These are phyloP conservation scores for Clarireedia hainanense DNA, from an alignment of 2,329 filamentous ascomycete genomes.

Conservation along the genomic window DNA sequence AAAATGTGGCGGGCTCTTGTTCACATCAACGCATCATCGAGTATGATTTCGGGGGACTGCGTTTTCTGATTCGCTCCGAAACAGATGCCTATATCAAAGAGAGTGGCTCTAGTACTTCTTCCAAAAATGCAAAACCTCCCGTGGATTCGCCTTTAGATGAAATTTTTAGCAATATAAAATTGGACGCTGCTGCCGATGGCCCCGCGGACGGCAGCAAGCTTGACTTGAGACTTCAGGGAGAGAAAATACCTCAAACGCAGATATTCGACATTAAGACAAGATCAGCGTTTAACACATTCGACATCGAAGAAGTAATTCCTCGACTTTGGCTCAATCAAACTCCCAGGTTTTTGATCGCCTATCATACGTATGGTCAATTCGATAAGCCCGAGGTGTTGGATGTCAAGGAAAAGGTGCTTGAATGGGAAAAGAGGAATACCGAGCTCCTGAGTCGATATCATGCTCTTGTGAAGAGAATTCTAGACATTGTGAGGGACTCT, in stretches of 20 bases:
- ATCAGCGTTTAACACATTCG: constrained; percentile 17
- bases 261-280: constrained; percentile 38
- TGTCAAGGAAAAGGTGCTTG: constrained; percentile 9
- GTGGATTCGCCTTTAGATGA: constrained; percentile 15
- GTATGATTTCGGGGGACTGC: constrained; percentile 48
- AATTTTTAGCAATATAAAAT: constrained; percentile 1
- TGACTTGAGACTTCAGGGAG: constrained; percentile 27
- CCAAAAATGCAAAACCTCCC: neutral
- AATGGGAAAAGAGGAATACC: constrained; percentile 17
- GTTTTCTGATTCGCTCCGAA: constrained; percentile 47
- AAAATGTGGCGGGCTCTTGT: constrained; percentile 42
- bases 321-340: constrained; percentile 44
- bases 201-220: constrained; percentile 27
- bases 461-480: constrained; percentile 16
- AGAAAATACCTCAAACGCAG: constrained; percentile 26
- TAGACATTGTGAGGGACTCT: constrained; percentile 18
- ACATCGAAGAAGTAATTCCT: constrained; percentile 32
- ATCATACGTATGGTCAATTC: constrained; percentile 38
- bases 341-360: constrained; percentile 43
- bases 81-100: constrained; percentile 45
- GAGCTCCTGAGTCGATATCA: constrained; percentile 15
- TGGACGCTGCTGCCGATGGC: constrained; percentile 18
- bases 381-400: constrained; percentile 17
- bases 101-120: neutral
- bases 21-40: constrained; percentile 55